Conservation (phyloP, 2,329 filamentous ascomycete species). For the Byssochlamys sp. region DNA sequence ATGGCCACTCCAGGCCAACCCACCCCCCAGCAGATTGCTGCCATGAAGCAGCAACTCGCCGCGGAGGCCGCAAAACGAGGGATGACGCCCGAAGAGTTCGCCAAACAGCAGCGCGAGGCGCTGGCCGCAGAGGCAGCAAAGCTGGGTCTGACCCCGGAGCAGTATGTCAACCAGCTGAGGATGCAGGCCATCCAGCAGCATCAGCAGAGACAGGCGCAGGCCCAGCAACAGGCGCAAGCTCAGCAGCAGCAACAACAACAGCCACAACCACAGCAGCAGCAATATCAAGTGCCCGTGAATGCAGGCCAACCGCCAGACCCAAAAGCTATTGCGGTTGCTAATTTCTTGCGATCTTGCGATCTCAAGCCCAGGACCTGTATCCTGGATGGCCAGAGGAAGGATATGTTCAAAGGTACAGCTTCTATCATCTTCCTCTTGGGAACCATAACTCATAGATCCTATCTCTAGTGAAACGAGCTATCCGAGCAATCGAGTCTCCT, state of each 20-base stretch:
- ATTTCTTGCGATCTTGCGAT: constrained; percentile 73
- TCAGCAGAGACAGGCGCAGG: constrained; percentile 25
- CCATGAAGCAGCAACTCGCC: constrained; percentile 73
- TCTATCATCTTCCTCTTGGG: neutral
- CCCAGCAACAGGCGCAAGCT: constrained; percentile 16
- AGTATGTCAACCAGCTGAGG: constrained; percentile 37
- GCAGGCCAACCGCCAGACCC: constrained; percentile 64
- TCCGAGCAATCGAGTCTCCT: constrained; percentile 78
- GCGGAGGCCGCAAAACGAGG: constrained; percentile 75
- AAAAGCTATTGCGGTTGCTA: constrained; percentile 75
- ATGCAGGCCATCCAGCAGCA: constrained; percentile 38
- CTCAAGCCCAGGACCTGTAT: constrained; percentile 86
- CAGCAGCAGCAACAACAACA: constrained; percentile 16
- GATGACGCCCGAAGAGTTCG: constrained; percentile 75
- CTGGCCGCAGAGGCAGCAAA: constrained; percentile 41
- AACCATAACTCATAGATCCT: neutral
- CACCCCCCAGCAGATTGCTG: constrained; percentile 72
- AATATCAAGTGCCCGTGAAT: constrained; percentile 40
- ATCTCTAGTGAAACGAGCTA: constrained; percentile 75
- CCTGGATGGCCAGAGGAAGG: constrained; percentile 89
- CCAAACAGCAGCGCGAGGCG: constrained; percentile 49
- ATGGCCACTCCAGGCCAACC: constrained; percentile 42
- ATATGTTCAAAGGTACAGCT: constrained; percentile 87
- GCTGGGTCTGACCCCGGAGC: constrained; percentile 43
- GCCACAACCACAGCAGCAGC: constrained; percentile 6